phyloP scores from a whole-genome alignment of 164 flowering plant species.

The Macadamia integrifolia region DNA sequence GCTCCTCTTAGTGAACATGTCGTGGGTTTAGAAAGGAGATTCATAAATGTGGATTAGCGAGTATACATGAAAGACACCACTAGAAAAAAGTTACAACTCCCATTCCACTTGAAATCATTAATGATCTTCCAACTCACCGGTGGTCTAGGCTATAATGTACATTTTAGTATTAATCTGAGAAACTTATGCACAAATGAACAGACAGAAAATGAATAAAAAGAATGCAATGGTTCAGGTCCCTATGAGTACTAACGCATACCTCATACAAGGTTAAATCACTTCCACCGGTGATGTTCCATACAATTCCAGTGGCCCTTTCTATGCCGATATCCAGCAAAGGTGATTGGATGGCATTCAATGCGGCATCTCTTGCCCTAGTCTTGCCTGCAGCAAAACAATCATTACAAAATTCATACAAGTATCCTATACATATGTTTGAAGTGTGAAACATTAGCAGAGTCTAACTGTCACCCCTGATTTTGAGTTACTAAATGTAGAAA shows the following conservation, averaged over 20 bases:
- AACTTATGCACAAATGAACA: not conserved
- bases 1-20: no score
- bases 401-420: not conserved
- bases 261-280: slow-evolving; percentile 74
- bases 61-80: no score
- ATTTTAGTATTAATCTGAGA: not conserved
- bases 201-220: not conserved
- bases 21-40: no score
- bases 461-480: not conserved
- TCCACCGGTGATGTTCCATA: slow-evolving; percentile 93
- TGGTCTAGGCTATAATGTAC: not conserved
- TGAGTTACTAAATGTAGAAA: not conserved
- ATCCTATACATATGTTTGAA: not conserved
- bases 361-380: slow-evolving; percentile 93
- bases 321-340: slow-evolving; percentile 81
- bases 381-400: slow-evolving; percentile 46
- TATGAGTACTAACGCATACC: slow-evolving; percentile 30
- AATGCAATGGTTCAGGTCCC: not conserved
- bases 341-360: slow-evolving; percentile 83
- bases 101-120: not conserved
- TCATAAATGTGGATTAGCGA: no score
- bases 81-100: no score
- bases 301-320: slow-evolving; percentile 90
- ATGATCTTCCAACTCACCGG: not conserved
- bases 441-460: not conserved